Base-by-base conservation (phyloP, 2,329 filamentous ascomycete species). In the Sclerotinia nivalis region DNA sequence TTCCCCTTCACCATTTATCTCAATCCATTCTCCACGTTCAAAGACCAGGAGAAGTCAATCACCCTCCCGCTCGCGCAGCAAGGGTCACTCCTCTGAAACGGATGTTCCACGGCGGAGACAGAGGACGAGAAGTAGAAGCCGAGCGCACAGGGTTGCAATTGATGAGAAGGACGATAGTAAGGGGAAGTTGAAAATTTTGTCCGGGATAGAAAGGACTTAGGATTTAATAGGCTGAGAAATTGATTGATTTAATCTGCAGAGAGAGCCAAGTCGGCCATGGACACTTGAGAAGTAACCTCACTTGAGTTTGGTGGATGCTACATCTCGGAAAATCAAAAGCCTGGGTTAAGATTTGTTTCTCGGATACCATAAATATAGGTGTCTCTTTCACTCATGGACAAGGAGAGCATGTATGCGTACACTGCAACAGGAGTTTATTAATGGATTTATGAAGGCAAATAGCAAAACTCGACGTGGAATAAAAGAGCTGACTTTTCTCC, bases 41-140 rank as follows among this genome's bases (percentile, higher is more conserved):
- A 62, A 62, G 7, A 49, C 22, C 56, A 72, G 69, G 52, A 70
- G 73, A 40, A 74, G 72, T 56, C 76, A 74, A 34, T 74, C 72
- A 47, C 74, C 73, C n/a, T 73, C 66, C 20, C 65, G 69, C 22
- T 69, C 62, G 52, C 64, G 67, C 2, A 71, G 71, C 18, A 49
- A 52, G 18, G 66, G 58, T 15, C 43, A 69, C 15, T n/a, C 40
- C 9, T 68, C 28, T 20, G 71, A 47, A 25, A 34, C 49, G 20
- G 70, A 69, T 47, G 40, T 58, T 15, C 70, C 72, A 49, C 73
- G 73, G 37, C 64, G 73, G 28, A 73, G 73, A 66, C 71, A 74
- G 66, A 73, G 74, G 66, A 75, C 73, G 22, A 72, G 71, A 45
- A 75, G 69, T 50, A 54, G 74, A 15, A 73, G 70, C 34, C 68